Conservation (phyloP, 768 basidiomycete species). For the Auriscalpium orientale region DNA sequence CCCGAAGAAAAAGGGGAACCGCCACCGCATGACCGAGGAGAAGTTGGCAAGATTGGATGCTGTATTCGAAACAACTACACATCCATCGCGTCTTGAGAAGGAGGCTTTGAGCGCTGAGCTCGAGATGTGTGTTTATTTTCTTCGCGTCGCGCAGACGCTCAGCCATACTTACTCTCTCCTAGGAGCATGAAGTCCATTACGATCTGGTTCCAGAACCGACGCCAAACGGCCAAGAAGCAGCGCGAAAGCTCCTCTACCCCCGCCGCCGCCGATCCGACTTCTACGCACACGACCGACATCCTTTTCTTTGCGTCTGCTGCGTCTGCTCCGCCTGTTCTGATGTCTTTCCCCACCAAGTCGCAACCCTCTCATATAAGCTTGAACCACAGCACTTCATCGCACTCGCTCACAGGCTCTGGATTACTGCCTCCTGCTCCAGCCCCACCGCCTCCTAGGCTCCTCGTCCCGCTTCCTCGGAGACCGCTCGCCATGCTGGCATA, state of each 20-base stretch:
- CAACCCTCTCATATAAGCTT: not conserved
- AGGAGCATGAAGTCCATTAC: slow-evolving; percentile 43
- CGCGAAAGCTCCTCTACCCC: slow-evolving; percentile 5
- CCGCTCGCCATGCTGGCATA: not conserved
- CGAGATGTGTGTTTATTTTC: slow-evolving; percentile 26
- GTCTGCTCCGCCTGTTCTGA: not conserved
- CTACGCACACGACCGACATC: slow-evolving; percentile 3
- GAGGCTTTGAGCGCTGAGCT: slow-evolving; percentile 30
- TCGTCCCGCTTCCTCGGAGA: not conserved
- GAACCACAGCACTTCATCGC: not conserved
- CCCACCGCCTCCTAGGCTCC: not conserved
- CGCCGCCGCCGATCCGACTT: not conserved
- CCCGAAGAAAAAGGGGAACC: slow-evolving; percentile 18
- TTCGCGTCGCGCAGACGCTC: not conserved
- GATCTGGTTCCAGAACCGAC: slow-evolving; percentile 84
- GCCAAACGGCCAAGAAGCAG: slow-evolving; percentile 43
- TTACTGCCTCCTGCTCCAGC: not conserved
- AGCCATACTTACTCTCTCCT: not conserved
- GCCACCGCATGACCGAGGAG: slow-evolving; percentile 32
- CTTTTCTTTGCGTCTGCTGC: slow-evolving; percentile 11
- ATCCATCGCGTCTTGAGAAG: slow-evolving; percentile 37
- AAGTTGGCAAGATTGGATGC: slow-evolving; percentile 29
- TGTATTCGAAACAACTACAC: slow-evolving; percentile 28
- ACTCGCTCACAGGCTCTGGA: not conserved
- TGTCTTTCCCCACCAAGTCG: not conserved